Percentiles rank a stretch among this genome's conserved stretches.
Conservation (phyloP, 148 eudicot genomes). For the Rhododendron ovatum region DNA sequence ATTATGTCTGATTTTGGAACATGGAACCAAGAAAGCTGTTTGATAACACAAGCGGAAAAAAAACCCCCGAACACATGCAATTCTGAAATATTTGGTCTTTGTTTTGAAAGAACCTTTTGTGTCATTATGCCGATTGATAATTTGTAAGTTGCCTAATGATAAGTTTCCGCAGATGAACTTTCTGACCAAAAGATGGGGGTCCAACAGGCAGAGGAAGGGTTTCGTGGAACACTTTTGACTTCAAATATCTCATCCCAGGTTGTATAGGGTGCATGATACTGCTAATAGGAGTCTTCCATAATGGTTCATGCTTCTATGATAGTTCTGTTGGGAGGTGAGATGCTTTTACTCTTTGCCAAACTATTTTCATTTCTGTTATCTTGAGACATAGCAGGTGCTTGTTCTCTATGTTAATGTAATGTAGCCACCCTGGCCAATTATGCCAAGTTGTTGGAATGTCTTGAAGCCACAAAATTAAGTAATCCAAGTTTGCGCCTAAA, state of each 20-base stretch:
- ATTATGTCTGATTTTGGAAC: neutral
- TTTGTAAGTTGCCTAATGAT: neutral
- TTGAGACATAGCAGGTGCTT: neutral
- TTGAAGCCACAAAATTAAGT: neutral
- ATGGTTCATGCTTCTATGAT: constrained; percentile 7
- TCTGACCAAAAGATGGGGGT: constrained; percentile 66
- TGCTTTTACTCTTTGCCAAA: neutral
- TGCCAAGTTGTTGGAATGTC: neutral
- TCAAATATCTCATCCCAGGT: constrained; percentile 59
- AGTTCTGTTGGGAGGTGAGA: constrained; percentile 10
- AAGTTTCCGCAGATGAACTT: constrained; percentile 66
- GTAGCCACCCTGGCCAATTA: neutral
- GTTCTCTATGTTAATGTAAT: neutral
- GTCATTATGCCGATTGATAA: neutral
- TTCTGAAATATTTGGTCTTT: neutral
- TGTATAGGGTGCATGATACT: constrained; percentile 35
- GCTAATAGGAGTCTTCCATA: neutral
- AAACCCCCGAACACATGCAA: neutral
- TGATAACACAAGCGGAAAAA: neutral
- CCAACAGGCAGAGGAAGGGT: constrained; percentile 78
- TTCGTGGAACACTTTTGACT: constrained; percentile 84
- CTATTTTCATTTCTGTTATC: neutral
- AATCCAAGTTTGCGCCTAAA: neutral
- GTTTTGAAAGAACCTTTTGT: neutral
- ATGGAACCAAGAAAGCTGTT: neutral